These are phyloP conservation scores for Calonectria honghensis DNA, from an alignment of 2,329 filamentous ascomycete species.

Conservation along the genomic window DNA sequence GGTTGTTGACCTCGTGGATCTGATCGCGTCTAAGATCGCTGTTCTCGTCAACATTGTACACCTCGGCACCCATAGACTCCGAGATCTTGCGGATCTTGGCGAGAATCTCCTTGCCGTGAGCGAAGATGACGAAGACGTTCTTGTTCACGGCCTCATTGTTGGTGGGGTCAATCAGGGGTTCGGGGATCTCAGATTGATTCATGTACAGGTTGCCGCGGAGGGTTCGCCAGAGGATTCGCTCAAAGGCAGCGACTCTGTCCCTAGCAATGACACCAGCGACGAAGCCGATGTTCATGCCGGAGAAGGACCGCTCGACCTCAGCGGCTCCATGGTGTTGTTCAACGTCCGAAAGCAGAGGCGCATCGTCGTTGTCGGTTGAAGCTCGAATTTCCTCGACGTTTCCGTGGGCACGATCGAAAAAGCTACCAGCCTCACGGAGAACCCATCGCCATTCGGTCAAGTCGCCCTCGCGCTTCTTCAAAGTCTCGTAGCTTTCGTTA, in stretches of 20 bases:
- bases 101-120: constrained; percentile 97
- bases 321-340: constrained; percentile 84
- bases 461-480: constrained; percentile 98
- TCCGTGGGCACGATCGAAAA: constrained; percentile 96
- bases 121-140: constrained; percentile 99
- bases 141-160: constrained; percentile 95
- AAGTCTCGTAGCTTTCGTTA: constrained; percentile 98
- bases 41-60: constrained; percentile 99
- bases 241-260: constrained; percentile 94
- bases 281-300: constrained; percentile 99
- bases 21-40: constrained; percentile 95
- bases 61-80: constrained; percentile 94
- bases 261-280: constrained; percentile 96
- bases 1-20: constrained; percentile 97
- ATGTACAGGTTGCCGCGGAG: constrained; percentile 99
- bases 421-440: constrained; percentile 94
- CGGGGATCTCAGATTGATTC: constrained; percentile 99
- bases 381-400: constrained; percentile 97
- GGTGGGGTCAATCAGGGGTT: constrained; percentile 91
- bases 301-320: constrained; percentile 90
- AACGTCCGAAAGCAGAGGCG: constrained; percentile 92
- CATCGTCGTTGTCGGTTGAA: constrained; percentile 92
- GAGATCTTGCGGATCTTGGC: constrained; percentile 99
- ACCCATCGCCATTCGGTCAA: constrained; percentile 99
- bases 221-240: constrained; percentile 97